Conservation (phyloP, 2,329 filamentous ascomycete genomes). For the Colletotrichum camelliae region DNA sequence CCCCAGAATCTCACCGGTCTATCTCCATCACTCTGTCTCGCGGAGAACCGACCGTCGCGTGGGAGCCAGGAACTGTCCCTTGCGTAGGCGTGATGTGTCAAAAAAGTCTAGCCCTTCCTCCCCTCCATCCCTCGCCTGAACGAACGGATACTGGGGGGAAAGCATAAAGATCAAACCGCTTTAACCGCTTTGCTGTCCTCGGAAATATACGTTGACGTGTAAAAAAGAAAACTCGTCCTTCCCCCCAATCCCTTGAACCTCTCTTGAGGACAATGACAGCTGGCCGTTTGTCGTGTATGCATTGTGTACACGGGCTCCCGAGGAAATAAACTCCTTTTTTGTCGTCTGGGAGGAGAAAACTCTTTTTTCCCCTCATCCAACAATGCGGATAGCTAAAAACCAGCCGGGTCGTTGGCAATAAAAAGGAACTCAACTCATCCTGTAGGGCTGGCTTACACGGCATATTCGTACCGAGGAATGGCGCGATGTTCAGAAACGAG, state of each 20-base stretch:
- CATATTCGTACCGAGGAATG: neutral
- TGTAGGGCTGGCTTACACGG: neutral
- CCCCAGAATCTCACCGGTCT: neutral
- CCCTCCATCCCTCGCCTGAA: neutral
- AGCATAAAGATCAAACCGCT: neutral
- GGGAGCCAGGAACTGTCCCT: neutral
- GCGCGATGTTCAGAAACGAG: neutral
- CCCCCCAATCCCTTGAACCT: neutral
- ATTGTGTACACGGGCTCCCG: neutral
- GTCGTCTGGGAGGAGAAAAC: neutral
- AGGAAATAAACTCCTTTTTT: neutral
- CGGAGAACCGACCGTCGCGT: neutral
- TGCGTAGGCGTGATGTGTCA: neutral
- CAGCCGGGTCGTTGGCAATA: neutral
- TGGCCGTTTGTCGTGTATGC: neutral
- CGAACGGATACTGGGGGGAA: neutral
- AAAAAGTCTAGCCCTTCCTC: neutral
- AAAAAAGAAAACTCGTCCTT: neutral
- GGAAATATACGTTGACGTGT: neutral
- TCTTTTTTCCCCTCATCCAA: neutral
- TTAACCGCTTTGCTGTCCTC: neutral
- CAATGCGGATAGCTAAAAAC: neutral
- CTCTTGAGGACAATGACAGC: neutral
- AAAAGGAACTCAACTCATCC: neutral
- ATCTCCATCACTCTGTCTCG: neutral